A percentile compares a stretch with the other conserved stretches of the same genome.
These are phyloP conservation scores for Microcyclospora pomicola DNA, from an alignment of 2,329 filamentous ascomycete genomes.

Conservation along the genomic window DNA sequence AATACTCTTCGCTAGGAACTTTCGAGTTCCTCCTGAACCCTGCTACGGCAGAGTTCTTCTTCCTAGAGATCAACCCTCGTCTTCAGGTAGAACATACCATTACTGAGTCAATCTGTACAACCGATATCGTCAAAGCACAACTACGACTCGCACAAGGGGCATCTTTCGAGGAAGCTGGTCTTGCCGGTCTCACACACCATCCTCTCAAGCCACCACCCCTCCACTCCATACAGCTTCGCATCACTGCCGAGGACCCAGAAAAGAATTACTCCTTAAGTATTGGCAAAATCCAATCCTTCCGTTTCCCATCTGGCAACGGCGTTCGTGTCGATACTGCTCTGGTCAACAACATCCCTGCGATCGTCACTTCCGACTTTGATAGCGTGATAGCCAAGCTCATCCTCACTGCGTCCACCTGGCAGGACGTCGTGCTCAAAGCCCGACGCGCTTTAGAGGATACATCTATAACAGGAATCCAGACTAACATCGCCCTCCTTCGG, in stretches of 20 bases:
- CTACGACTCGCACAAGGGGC: slow-evolving; percentile 40
- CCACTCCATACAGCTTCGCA: slow-evolving; percentile 42
- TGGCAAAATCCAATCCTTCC: slow-evolving; percentile 42
- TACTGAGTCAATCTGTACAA: slow-evolving; percentile 40
- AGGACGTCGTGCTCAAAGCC: slow-evolving; percentile 39
- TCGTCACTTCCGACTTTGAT: slow-evolving; percentile 44
- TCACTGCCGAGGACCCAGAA: slow-evolving; percentile 43
- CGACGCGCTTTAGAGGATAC: slow-evolving; percentile 43
- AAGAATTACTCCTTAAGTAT: slow-evolving; percentile 44
- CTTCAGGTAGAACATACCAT: slow-evolving; percentile 51
- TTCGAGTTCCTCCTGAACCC: slow-evolving; percentile 50
- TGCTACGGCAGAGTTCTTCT: slow-evolving; percentile 37
- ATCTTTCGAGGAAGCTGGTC: slow-evolving; percentile 20
- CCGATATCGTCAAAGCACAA: slow-evolving; percentile 43
- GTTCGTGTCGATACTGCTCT: slow-evolving; percentile 45
- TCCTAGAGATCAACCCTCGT: slow-evolving; percentile 47
- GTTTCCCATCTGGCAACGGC: slow-evolving; percentile 44
- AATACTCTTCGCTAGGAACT: slow-evolving; percentile 47
- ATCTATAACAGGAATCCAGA: slow-evolving; percentile 42
- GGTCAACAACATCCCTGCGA: slow-evolving; percentile 25
- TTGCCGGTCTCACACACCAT: slow-evolving; percentile 15
- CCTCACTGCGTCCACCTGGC: slow-evolving; percentile 40
- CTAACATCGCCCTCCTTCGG: slow-evolving; percentile 41
- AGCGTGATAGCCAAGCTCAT: slow-evolving; percentile 47
- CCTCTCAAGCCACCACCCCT: slow-evolving; percentile 25